phyloP scores from a whole-genome alignment of 2,329 filamentous ascomycete genomes.

The Fusarium temperatum region DNA sequence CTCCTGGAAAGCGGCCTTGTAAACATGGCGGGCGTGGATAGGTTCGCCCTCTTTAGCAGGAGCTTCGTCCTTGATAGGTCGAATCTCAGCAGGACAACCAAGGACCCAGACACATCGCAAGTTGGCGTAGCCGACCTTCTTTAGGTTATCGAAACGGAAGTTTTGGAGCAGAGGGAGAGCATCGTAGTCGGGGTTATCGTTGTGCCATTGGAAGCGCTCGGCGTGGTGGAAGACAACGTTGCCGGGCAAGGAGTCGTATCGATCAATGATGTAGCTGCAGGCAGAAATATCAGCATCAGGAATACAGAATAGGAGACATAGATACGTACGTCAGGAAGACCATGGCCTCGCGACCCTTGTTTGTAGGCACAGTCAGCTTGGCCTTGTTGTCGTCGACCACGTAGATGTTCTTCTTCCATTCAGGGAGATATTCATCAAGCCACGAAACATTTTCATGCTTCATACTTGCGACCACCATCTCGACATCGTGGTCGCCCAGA shows the following conservation, averaged over 20 bases:
- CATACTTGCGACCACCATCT: constrained; percentile 48
- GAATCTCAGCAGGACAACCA: constrained; percentile 62
- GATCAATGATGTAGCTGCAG: constrained; percentile 58
- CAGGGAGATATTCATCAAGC: constrained; percentile 52
- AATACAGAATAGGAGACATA: background rate
- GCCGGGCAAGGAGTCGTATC: constrained; percentile 56
- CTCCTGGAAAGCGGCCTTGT: constrained; percentile 54
- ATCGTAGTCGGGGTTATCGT: constrained; percentile 63
- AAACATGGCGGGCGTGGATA: constrained; percentile 53
- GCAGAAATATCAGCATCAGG: constrained; percentile 3
- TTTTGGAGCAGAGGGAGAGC: constrained; percentile 60
- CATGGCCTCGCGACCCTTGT: constrained; percentile 64
- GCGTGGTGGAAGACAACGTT: constrained; percentile 59
- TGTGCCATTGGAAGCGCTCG: constrained; percentile 62
- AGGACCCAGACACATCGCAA: constrained; percentile 68
- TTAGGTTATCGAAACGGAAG: constrained; percentile 60
- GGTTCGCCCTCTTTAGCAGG: constrained; percentile 46
- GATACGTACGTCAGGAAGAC: constrained; percentile 57
- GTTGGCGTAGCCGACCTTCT: constrained; percentile 65
- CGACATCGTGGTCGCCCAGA: constrained; percentile 43
- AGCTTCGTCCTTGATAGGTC: constrained; percentile 49
- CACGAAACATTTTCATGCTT: constrained; percentile 50
- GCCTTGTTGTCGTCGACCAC: constrained; percentile 60
- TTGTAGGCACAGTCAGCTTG: constrained; percentile 57
- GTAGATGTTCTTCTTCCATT: constrained; percentile 64